Evolutionary conservation across 805 yeast species (phyloP), one percentile per base, ranked within the genome.

Genomic region (Zygosaccharomyces bailii): DNA sequence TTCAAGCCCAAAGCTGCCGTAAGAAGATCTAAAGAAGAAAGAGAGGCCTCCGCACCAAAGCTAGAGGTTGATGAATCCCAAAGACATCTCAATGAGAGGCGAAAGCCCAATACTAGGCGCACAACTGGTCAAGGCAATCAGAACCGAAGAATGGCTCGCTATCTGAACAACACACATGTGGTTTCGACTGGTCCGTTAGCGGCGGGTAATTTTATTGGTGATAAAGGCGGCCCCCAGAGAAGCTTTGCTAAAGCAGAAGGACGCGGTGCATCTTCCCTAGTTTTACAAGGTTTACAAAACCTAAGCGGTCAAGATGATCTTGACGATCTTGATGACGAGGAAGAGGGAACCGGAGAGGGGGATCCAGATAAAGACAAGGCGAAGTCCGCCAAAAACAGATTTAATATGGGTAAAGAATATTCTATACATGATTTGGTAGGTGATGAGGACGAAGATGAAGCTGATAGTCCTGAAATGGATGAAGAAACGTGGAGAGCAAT

Each of bases 1-100:
- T 90, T 90, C 67, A 80, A 82, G 63, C 97, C 97, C 2, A 90
- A 90, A 63, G 82, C 74, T 2, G 96, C 90, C 34, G 89, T 89
- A 0, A 73, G 97, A 65, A 80, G 87, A 60, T 69, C 88, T 8
- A 83, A 86, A 54, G 90, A 86, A 54, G 96, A 88, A 54, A 72
- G 96, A 61, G 96, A 80, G 17, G 80, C 85, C 20, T 76, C 78
- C 43, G 90, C 89, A 0, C 88, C 89, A 4, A 75, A 71, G 51
- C 67, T 73, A 47, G 69, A 56, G 54, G 45, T 49, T 48, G 55
- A 54, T 51, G 57, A 51, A 34, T 34, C 40, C 40, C 48, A 44
- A n/a, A 44, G 39, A 24, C 32, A 42, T 5, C 30, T 31, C 17
- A 42, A 45, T 21, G 50, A 49, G 17, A 57, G 53, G 36, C 54